These are phyloP conservation scores for Xerophyta viscosa DNA, from an alignment of 106 monocot species.

Conservation along the genomic window DNA sequence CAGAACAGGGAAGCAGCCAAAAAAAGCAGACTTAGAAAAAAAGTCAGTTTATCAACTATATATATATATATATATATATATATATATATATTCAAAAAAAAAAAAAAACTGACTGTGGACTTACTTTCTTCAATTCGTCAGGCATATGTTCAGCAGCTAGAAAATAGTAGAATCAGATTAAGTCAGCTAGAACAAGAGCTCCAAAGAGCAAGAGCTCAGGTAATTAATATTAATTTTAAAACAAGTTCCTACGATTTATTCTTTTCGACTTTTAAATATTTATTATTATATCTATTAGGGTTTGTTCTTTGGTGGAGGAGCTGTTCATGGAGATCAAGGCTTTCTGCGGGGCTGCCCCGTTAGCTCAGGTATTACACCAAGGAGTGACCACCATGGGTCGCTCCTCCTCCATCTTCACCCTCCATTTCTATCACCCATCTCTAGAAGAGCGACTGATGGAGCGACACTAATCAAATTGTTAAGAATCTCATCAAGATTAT, in stretches of 20 bases:
- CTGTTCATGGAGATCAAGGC: slow-evolving; percentile 39
- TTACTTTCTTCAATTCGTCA: slow-evolving; percentile 9
- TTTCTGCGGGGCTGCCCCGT: slow-evolving; percentile 17
- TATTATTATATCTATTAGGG: slow-evolving; percentile 22
- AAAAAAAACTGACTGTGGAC: background rate
- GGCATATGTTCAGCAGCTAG: slow-evolving; percentile 83
- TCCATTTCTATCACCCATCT: no score
- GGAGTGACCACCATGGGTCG: no score
- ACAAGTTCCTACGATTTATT: background rate
- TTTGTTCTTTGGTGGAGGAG: slow-evolving; percentile 38
- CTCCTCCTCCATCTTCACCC: no score
- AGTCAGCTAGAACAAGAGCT: slow-evolving; percentile 70
- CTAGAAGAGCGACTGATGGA: no score
- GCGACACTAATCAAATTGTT: no score
- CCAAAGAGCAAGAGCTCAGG: slow-evolving; percentile 66
- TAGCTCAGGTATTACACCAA: slow-evolving; percentile 63
- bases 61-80: no score
- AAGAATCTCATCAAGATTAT: background rate
- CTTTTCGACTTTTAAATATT: background rate
- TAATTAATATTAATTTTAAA: background rate
- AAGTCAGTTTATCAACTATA: slow-evolving; percentile 42
- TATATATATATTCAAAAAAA: no score
- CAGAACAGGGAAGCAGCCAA: slow-evolving; percentile 98
- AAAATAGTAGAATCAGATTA: slow-evolving; percentile 63
- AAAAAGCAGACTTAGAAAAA: slow-evolving; percentile 90